Conservation (phyloP, 139 green algal species). For the Pleodorina starrii region DNA sequence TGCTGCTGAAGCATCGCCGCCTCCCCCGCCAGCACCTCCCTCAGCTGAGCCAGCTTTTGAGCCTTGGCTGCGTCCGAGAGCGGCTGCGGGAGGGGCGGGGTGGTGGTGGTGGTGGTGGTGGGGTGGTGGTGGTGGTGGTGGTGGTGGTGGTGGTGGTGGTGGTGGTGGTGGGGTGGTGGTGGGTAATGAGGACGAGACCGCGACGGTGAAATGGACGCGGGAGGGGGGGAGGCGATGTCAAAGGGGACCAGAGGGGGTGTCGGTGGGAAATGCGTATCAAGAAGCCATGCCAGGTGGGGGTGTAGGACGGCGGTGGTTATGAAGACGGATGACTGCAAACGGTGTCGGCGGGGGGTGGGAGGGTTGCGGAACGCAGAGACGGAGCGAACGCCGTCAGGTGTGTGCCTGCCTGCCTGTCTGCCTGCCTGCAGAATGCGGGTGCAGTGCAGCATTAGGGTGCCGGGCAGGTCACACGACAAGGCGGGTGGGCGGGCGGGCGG, state of each 20-base stretch:
- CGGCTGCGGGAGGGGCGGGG: not conserved
- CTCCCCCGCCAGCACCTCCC: not conserved
- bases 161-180: not conserved
- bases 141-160: not conserved
- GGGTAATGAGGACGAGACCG: not conserved
- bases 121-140: not conserved
- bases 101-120: not conserved
- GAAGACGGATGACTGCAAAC: too few relatives aligned
- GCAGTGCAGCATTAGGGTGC: too few relatives aligned
- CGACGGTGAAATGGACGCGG: not conserved
- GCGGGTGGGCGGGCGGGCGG: too few relatives aligned
- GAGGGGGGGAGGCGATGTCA: not conserved
- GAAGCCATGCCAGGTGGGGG: too few relatives aligned
- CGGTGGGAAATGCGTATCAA: too few relatives aligned
- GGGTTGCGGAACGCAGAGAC: too few relatives aligned
- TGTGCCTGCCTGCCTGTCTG: too few relatives aligned
- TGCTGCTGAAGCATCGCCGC: not conserved
- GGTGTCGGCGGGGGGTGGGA: too few relatives aligned
- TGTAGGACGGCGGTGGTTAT: too few relatives aligned
- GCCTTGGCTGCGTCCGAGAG: slow-evolving; percentile 33
- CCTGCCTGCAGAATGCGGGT: too few relatives aligned
- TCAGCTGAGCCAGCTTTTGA: slow-evolving; percentile 32
- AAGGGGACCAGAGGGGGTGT: not conserved
- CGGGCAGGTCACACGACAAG: too few relatives aligned
- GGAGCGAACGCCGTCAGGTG: too few relatives aligned